Percentiles rank a stretch among this genome's conserved stretches.
Evolutionary conservation across 2,329 filamentous ascomycete species (phyloP).

Genomic region (Epichloe baconii): DNA sequence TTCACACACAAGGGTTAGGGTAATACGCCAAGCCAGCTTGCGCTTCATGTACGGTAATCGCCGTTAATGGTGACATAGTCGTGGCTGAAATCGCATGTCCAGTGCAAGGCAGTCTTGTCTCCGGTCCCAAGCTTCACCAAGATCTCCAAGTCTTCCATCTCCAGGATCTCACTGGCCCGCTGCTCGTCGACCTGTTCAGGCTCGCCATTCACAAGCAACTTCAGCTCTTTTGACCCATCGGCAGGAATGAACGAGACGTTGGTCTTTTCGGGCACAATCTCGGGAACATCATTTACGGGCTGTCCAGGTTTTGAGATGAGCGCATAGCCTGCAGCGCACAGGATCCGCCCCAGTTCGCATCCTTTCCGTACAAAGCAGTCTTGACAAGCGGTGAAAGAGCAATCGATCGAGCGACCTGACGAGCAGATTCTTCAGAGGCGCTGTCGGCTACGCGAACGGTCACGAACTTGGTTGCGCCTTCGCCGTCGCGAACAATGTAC

Average conservation of each 20-base stretch:
- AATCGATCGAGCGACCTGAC: conserved; percentile 74
- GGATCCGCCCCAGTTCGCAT: conserved; percentile 96
- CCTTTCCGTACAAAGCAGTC: conserved; percentile 90
- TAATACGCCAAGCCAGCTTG: too few species aligned
- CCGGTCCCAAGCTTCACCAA: conserved; percentile 59
- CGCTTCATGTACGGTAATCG: conserved; percentile 46
- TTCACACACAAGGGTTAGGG: too few species aligned
- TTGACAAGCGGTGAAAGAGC: conserved; percentile 89
- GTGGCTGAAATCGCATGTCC: conserved; percentile 79
- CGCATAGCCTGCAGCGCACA: conserved; percentile 84
- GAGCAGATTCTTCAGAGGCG: conserved; percentile 54
- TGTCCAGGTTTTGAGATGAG: conserved; percentile 46
- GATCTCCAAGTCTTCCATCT: conserved; percentile 69
- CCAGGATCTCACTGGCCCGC: conserved; percentile 63
- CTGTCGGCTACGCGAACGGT: conserved; percentile 75
- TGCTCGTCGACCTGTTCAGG: conserved; percentile 67
- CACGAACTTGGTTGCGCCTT: conserved; percentile 96
- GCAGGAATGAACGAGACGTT: conserved; percentile 68
- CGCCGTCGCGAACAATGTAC: conserved; percentile 88
- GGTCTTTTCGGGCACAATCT: conserved; percentile 56
- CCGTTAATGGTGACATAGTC: conserved; percentile 63
- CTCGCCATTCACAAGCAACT: conserved; percentile 66
- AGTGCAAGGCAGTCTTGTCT: conserved; percentile 57
- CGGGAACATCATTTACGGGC: conserved; percentile 44
- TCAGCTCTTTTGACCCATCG: conserved; percentile 65